Base-by-base conservation (phyloP, 2,329 filamentous ascomycete species). In the Fusarium chlamydosporum region DNA sequence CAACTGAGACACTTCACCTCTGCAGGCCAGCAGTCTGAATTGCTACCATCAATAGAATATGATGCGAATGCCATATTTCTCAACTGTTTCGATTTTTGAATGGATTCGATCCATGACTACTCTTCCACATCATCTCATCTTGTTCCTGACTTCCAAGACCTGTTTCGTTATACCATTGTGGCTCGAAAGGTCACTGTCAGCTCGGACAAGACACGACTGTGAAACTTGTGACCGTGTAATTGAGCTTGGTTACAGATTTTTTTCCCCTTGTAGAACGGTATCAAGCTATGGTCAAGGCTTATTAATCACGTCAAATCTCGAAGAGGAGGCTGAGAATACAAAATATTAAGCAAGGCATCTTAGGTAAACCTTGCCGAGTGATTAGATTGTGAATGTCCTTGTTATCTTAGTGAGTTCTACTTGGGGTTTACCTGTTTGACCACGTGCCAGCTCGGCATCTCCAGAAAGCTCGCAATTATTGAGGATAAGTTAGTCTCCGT, bases 381-480 rank as follows among this genome's bases (percentile, higher is more conserved):
- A 51, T 51, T 29, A 51, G 34, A 51, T 40, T 38, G 47, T 40
- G 9, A 11, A 29, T 11, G 11, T 20, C 18, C 18, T 20, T 12
- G 33, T 50, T 50, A 51, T 51, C 47, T 20, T 37, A 27, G 34
- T 29, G n/a, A 38, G n/a, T 40, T 18, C 33, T 51, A 13, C 42
- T 31, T 7, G 11, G 29, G 26, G 42, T 6, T 31, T 31, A 45
- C 33, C 42, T 45, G 26, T 45, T 45, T 8, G 26, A 20, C 34
- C 47, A 51, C 34, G 47, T 51, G 34, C 47, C 26, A 51, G n/a
- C 27, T 31, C 35, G 51, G n/a, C 16, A 13, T 16, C 33, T 37
- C 46, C 46, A 23, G 33, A 37, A 37, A 52, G 37, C 18, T 27
- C n/a, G 31, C 7, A 20, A 20, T 35, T 16, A 37, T 54, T 37